Conservation (phyloP, 352 stramenopile species). For the Phytophthora citricola region DNA sequence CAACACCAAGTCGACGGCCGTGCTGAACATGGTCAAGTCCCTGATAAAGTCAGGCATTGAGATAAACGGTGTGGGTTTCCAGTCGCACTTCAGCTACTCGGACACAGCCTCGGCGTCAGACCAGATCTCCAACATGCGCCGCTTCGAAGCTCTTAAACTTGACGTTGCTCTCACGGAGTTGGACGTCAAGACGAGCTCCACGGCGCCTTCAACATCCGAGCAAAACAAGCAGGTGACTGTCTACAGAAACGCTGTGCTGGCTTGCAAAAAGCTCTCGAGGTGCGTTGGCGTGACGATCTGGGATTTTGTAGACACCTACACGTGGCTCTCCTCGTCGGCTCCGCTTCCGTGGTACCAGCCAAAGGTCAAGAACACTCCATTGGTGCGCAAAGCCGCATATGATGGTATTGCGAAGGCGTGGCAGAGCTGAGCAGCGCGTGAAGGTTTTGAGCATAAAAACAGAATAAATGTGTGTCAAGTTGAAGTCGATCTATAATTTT, state of each 20-base stretch:
- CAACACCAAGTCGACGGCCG: slow-evolving; percentile 30
- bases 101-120: slow-evolving; percentile 6
- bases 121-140: slow-evolving; percentile 26
- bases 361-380: slow-evolving; percentile 13
- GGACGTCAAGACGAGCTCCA: slow-evolving; percentile 24
- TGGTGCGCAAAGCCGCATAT: slow-evolving; percentile 29
- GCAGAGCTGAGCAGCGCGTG: neutral
- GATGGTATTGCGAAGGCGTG: slow-evolving; percentile 22
- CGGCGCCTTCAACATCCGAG: slow-evolving; percentile 11
- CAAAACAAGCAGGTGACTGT: slow-evolving; percentile 19
- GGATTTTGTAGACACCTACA: slow-evolving; percentile 31
- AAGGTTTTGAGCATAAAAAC: neutral
- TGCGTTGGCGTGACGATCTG: slow-evolving; percentile 26
- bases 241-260: slow-evolving; percentile 22
- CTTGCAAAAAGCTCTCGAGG: slow-evolving; percentile 25
- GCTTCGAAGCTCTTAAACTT: slow-evolving; percentile 22
- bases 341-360: slow-evolving; percentile 32
- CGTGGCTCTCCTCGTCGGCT: slow-evolving; percentile 14
- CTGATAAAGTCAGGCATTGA: slow-evolving; percentile 8
- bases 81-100: slow-evolving; percentile 23
- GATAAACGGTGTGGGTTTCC: slow-evolving; percentile 29
- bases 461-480: neutral
- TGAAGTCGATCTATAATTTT: neutral
- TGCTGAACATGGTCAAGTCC: slow-evolving; percentile 12
- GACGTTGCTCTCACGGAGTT: slow-evolving; percentile 33